Percentiles rank a stretch among this genome's conserved stretches.
Conservation (phyloP, 176 grass and related monocot genomes). For the Alloteropsis semialata region DNA sequence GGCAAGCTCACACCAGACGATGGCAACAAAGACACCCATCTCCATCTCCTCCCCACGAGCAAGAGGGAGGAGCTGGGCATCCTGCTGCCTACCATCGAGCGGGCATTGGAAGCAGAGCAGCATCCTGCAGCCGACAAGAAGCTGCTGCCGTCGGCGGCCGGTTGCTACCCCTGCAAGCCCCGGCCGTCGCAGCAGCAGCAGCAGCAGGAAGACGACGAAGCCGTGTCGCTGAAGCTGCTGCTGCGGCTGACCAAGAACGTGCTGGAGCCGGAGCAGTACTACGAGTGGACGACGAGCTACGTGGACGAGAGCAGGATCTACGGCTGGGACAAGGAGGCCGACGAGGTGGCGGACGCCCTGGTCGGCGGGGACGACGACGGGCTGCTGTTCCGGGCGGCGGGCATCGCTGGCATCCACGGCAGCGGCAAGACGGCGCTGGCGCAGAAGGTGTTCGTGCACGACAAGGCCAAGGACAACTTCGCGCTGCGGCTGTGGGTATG, state of each 20-base stretch:
- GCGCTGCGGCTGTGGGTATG: slow-evolving; percentile 52
- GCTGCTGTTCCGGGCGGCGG: slow-evolving; percentile 25
- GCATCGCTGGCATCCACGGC: slow-evolving; percentile 41
- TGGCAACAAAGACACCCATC: not conserved
- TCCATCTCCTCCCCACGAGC: not conserved
- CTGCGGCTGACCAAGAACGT: not conserved
- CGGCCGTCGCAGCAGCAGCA: not conserved
- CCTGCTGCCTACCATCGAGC: not conserved
- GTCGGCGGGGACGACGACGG: not conserved
- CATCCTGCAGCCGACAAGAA: not conserved
- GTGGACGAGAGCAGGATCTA: slow-evolving; percentile 45
- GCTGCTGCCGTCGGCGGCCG: not conserved
- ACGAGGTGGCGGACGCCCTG: slow-evolving; percentile 4
- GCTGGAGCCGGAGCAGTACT: slow-evolving; percentile 5
- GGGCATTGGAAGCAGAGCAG: not conserved
- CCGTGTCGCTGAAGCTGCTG: slow-evolving; percentile 7
- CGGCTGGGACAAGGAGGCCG: slow-evolving; percentile 22
- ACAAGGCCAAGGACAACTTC: slow-evolving; percentile 51
- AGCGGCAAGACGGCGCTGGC: slow-evolving; percentile 66
- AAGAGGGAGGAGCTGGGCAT: not conserved
- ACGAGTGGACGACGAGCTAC: slow-evolving; percentile 64
- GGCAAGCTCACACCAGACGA: not conserved
- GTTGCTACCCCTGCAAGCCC: slow-evolving; percentile 37
- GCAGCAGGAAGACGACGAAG: not conserved
- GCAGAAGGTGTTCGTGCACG: slow-evolving; percentile 52